A percentile compares a stretch with the other conserved stretches of the same genome.
Conservation (phyloP, 352 stramenopile genomes). For the Pythium dissimile region DNA sequence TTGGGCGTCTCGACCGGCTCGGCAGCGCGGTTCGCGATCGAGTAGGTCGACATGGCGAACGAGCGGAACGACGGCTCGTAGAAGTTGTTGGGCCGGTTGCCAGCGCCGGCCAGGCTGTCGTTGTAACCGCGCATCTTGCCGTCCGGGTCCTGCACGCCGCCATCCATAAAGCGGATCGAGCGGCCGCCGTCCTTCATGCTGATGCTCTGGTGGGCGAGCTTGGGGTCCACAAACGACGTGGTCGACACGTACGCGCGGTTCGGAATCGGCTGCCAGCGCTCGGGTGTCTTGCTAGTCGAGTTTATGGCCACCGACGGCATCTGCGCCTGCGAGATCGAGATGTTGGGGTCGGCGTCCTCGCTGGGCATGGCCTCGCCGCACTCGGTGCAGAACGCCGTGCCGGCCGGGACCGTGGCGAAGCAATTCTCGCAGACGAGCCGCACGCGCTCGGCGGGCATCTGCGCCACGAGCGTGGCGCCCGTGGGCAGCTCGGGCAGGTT, state of each 20-base stretch:
- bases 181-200: constrained; percentile 65
- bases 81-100: constrained; percentile 60
- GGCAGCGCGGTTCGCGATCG: constrained; percentile 83
- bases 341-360: constrained; percentile 67
- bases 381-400: constrained; percentile 86
- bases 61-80: constrained; percentile 88
- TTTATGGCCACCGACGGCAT: constrained; percentile 85
- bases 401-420: constrained; percentile 78
- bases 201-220: constrained; percentile 60
- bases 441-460: constrained; percentile 53
- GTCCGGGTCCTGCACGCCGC: constrained; percentile 75
- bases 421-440: constrained; percentile 88
- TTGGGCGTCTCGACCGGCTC: constrained; percentile 87
- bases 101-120: constrained; percentile 48
- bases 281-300: constrained; percentile 64
- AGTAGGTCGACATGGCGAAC: constrained; percentile 89
- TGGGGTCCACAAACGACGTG: constrained; percentile 87
- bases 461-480: constrained; percentile 57
- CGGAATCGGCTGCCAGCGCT: constrained; percentile 82
- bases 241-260: constrained; percentile 84
- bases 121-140: constrained; percentile 85
- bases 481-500: constrained; percentile 71
- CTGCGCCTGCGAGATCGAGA: constrained; percentile 86
- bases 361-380: constrained; percentile 84
- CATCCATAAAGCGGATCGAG: constrained; percentile 88